Base-by-base conservation (phyloP, 2,329 filamentous ascomycete species). In the Colletotrichum salicis region DNA sequence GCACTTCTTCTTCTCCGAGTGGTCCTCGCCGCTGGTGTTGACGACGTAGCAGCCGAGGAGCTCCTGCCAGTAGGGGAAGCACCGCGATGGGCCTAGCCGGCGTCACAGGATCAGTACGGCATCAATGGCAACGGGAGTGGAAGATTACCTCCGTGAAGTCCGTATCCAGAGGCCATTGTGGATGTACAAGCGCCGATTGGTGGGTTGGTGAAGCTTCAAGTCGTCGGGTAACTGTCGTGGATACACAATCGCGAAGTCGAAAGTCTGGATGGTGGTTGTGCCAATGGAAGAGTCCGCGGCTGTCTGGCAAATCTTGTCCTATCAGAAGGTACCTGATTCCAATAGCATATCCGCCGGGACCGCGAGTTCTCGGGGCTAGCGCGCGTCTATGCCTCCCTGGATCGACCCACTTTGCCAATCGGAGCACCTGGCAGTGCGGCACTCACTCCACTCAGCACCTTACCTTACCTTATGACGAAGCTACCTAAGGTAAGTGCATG, bases 1-100 rank as follows among this genome's bases (percentile, higher is more conserved):
- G 82, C 97, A 99, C 85, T 97, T 97, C 83, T 91, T 93, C 86
- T 95, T 96, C 77, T 94, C 94, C 19, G 91, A 90, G 76, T 90
- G 87, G 79, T 95, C 93, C 67, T 96, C 93, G 75, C 92, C 86
- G 75, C 88, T 89, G 67, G 94, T 94, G 86, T 98, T 98, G 81
- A 97, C 92, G 73, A 98, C 95, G 84, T 99, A 99, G 90, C 96
- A 99, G 79, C 95, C 95, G 82, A 99, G 93, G 76, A 98, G 91
- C 85, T 99, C 96, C 86, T 99, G 96, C 96, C 96, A 99, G 90
- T 98, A 99, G 81, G 95, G 94, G 87, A 97, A 98, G 91, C 96
- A 99, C 84, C 96, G 94, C 77, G 86, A 86, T 74, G 89, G 87
- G 78, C 89, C 89, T 91, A 77, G 5, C 71, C 59, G 48, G 15